These are phyloP conservation scores for Lablab purpureus DNA, from an alignment of 306 rosid genomes.

Conservation along the genomic window DNA sequence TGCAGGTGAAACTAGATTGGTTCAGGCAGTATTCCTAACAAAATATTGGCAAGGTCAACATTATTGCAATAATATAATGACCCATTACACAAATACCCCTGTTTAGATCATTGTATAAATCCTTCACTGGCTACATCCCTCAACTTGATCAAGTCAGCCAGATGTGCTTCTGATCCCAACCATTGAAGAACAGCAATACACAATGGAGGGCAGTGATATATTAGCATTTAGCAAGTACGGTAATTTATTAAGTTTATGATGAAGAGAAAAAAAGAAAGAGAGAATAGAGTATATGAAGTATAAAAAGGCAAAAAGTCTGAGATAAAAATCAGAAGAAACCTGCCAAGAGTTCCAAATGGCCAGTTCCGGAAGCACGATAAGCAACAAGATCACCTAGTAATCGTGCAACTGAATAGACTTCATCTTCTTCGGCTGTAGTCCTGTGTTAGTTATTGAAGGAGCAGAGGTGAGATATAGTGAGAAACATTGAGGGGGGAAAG, in stretches of 20 bases:
- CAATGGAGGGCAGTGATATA: no score
- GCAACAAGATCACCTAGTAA: slow-evolving; percentile 90
- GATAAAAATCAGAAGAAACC: slow-evolving; percentile 57
- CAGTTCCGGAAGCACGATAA: slow-evolving; percentile 91
- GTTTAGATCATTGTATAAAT: background rate
- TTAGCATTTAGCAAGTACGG: background rate
- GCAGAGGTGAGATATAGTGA: slow-evolving; percentile 8
- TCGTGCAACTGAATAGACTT: slow-evolving; percentile 85
- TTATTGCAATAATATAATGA: background rate
- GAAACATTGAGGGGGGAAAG: background rate
- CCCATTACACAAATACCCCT: background rate
- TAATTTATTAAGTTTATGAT: no score
- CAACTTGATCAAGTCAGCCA: background rate
- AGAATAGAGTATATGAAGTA: background rate
- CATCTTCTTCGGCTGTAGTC: slow-evolving; percentile 76
- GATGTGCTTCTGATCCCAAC: no score
- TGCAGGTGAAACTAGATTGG: slow-evolving; percentile 22
- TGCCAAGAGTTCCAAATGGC: slow-evolving; percentile 93
- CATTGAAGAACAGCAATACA: no score
- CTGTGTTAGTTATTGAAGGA: slow-evolving; percentile 49
- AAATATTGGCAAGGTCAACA: background rate
- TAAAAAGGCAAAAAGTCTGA: background rate
- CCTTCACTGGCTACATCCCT: background rate
- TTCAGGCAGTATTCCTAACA: background rate
- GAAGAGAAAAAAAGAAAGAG: no score